These are phyloP conservation scores for Verticillium klebahnii DNA, from an alignment of 2,329 filamentous ascomycete genomes.

Conservation along the genomic window DNA sequence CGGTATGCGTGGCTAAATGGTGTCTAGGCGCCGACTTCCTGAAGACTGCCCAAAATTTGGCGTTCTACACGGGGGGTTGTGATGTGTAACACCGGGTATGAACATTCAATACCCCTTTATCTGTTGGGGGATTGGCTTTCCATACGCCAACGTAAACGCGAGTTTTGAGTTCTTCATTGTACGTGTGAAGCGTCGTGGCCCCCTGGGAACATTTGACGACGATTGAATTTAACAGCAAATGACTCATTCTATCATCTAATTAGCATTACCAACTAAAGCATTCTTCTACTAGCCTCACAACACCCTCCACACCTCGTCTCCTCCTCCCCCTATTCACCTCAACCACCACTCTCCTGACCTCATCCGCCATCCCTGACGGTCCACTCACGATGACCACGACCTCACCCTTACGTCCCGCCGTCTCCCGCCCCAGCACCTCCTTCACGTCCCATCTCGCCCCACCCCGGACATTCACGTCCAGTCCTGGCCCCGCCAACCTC, in stretches of 20 bases:
- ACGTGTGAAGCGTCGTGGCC: neutral
- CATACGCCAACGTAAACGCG: too few species aligned
- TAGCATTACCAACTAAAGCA: constrained; percentile 1
- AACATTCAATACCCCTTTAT: too few species aligned
- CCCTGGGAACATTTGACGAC: too few species aligned
- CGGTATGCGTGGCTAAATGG: too few species aligned
- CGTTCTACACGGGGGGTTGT: too few species aligned
- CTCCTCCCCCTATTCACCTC: constrained; percentile 2
- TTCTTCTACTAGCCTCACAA: constrained; percentile 2
- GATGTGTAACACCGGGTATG: too few species aligned
- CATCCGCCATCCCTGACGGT: constrained; percentile 13
- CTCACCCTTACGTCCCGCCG: neutral
- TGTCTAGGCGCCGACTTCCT: too few species aligned
- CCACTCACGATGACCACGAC: constrained; percentile 13
- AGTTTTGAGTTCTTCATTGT: neutral
- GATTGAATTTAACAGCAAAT: too few species aligned
- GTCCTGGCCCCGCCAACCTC: neutral
- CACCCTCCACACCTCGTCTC: neutral
- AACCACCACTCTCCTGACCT: constrained; percentile 9
- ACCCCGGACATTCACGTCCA: constrained; percentile 1
- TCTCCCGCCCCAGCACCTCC: constrained; percentile 5
- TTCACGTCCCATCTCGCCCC: constrained; percentile 3
- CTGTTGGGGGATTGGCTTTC: too few species aligned
- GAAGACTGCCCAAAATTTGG: too few species aligned
- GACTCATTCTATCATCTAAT: neutral